phyloP scores from a whole-genome alignment of 768 basidiomycete species.

The Phallus indusiatus region DNA sequence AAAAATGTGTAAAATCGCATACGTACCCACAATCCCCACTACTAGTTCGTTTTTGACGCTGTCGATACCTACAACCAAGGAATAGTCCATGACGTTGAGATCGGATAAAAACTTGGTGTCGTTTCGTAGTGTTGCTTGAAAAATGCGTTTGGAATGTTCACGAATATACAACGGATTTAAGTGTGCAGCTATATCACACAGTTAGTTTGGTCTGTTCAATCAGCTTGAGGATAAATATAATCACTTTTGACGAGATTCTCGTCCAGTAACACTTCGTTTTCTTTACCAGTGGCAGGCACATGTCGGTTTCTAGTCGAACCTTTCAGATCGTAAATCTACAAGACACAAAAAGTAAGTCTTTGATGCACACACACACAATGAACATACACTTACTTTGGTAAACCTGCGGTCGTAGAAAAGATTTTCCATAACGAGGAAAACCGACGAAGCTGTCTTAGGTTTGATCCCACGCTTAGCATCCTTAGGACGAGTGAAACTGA shows the following conservation, averaged over 20 bases:
- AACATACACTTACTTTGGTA: slow-evolving; percentile 49
- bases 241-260: slow-evolving; percentile 91
- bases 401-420: slow-evolving; percentile 90
- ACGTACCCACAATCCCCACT: slow-evolving; percentile 90
- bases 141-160: slow-evolving; percentile 92
- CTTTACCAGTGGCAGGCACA: slow-evolving; percentile 80
- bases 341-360: neutral
- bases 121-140: slow-evolving; percentile 84
- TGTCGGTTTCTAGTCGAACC: slow-evolving; percentile 92
- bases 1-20: neutral
- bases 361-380: neutral
- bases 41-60: slow-evolving; percentile 82
- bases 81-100: slow-evolving; percentile 97
- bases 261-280: slow-evolving; percentile 90
- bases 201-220: slow-evolving; percentile 6
- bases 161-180: slow-evolving; percentile 85
- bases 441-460: slow-evolving; percentile 84
- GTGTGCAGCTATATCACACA: slow-evolving; percentile 53
- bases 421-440: slow-evolving; percentile 96
- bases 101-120: slow-evolving; percentile 93
- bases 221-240: slow-evolving; percentile 7
- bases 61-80: slow-evolving; percentile 93
- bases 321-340: slow-evolving; percentile 91
- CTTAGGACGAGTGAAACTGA: slow-evolving; percentile 78
- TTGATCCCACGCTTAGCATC: slow-evolving; percentile 49